Percentiles rank a stretch among this genome's conserved stretches.
Conservation (phyloP, 1,139 yeast species). For the Kodamaea alishanica region DNA sequence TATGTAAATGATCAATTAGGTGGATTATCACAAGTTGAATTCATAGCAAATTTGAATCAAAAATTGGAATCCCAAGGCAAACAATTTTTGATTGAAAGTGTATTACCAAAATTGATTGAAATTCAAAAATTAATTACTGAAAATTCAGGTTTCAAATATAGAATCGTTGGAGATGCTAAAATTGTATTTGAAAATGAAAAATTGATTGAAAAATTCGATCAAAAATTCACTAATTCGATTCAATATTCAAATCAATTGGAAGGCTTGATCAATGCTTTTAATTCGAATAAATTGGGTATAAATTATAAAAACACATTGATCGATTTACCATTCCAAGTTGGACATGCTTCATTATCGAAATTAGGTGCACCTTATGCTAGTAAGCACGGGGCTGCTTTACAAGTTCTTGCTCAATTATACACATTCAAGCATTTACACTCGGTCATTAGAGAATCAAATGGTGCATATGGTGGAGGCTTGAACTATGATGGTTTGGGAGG, state of each 20-base stretch:
- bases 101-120: slow-evolving; percentile 61
- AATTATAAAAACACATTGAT: slow-evolving; percentile 40
- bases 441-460: slow-evolving; percentile 91
- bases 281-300: slow-evolving; percentile 10
- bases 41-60: slow-evolving; percentile 58
- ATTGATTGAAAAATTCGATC: slow-evolving; percentile 36
- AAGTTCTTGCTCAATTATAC: slow-evolving; percentile 73
- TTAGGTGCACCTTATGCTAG: slow-evolving; percentile 65
- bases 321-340: slow-evolving; percentile 83
- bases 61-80: slow-evolving; percentile 51
- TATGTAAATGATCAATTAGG: slow-evolving; percentile 59
- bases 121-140: slow-evolving; percentile 47
- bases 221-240: slow-evolving; percentile 4
- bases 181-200: slow-evolving; percentile 40
- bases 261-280: slow-evolving; percentile 10
- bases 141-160: slow-evolving; percentile 41
- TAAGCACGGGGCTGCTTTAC: slow-evolving; percentile 80
- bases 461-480: slow-evolving; percentile 98
- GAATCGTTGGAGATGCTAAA: slow-evolving; percentile 55
- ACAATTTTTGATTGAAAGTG: slow-evolving; percentile 45
- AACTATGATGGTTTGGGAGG: slow-evolving; percentile 81
- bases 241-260: slow-evolving; percentile 3
- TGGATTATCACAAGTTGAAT: slow-evolving; percentile 75
- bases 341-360: slow-evolving; percentile 71
- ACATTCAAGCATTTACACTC: slow-evolving; percentile 84